Percentiles rank a stretch among this genome's conserved stretches.
phyloP scores from a whole-genome alignment of 2,329 filamentous ascomycete genomes.

The Colletotrichum destructivum region DNA sequence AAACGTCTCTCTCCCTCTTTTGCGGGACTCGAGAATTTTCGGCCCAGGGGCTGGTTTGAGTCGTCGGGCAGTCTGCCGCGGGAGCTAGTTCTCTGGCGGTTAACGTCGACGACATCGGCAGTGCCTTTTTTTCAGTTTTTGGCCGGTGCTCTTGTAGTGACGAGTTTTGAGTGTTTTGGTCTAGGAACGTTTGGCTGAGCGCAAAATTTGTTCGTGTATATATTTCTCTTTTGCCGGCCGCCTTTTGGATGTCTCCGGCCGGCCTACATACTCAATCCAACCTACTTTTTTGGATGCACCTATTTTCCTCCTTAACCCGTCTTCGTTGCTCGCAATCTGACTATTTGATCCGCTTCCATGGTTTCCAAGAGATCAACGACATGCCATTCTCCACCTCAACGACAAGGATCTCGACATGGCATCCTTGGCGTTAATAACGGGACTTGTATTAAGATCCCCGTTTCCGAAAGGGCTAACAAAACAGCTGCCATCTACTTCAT shows the following conservation, averaged over 20 bases:
- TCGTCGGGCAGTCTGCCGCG: background rate
- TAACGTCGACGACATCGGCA: background rate
- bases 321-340: background rate
- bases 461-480: background rate
- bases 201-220: slow-evolving; percentile 29
- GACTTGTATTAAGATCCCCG: background rate
- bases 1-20: background rate
- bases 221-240: slow-evolving; percentile 18
- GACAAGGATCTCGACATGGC: background rate
- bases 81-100: slow-evolving; percentile 13
- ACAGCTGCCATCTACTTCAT: no score
- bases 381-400: background rate
- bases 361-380: background rate
- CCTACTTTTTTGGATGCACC: slow-evolving; percentile 6
- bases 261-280: slow-evolving; percentile 16
- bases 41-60: background rate
- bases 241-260: slow-evolving; percentile 1
- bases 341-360: background rate
- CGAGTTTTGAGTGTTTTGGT: slow-evolving; percentile 39
- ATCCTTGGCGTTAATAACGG: background rate
- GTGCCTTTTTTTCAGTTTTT: background rate
- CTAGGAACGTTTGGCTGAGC: slow-evolving; percentile 28
- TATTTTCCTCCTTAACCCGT: background rate
- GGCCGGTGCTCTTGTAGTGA: slow-evolving; percentile 1
- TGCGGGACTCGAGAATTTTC: no score